These are phyloP conservation scores for Colletotrichum godetiae DNA, from an alignment of 2,329 filamentous ascomycete genomes.

Conservation along the genomic window DNA sequence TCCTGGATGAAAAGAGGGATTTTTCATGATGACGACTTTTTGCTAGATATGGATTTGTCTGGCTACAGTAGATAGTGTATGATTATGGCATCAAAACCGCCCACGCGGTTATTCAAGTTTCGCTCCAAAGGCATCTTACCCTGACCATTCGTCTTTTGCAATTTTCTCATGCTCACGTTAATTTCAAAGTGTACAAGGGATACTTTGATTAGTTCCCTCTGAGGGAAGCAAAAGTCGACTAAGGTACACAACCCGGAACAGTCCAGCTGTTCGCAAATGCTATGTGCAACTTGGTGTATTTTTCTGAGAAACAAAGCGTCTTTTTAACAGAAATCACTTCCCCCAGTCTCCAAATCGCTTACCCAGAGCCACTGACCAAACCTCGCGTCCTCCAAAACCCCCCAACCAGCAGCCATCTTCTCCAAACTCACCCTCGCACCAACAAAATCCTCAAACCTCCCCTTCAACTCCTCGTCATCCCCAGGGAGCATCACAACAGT, in stretches of 20 bases:
- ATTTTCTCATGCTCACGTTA: no score
- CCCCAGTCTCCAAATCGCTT: no score
- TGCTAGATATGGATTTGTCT: background rate
- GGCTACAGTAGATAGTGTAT: background rate
- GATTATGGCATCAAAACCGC: conserved; percentile 15
- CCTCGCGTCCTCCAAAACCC: background rate
- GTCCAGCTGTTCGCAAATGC: background rate
- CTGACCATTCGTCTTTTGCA: background rate
- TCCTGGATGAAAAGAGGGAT: background rate
- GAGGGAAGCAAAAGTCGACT: background rate
- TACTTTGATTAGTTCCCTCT: background rate
- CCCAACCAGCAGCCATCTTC: background rate
- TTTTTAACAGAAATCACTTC: background rate
- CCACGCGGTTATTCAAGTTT: background rate
- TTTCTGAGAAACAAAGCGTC: background rate
- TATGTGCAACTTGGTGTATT: background rate
- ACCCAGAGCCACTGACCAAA: background rate
- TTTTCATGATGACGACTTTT: background rate
- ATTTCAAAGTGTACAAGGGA: background rate
- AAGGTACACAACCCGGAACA: background rate
- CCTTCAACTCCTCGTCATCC: no score
- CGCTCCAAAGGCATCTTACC: background rate
- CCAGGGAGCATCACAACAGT: background rate
- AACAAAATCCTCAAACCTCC: background rate
- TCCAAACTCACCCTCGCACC: background rate